Percentiles rank a stretch among this genome's conserved stretches.
Evolutionary conservation across 2,329 filamentous ascomycete genomes (phyloP).

Genomic region (Diaporthe amygdali): DNA sequence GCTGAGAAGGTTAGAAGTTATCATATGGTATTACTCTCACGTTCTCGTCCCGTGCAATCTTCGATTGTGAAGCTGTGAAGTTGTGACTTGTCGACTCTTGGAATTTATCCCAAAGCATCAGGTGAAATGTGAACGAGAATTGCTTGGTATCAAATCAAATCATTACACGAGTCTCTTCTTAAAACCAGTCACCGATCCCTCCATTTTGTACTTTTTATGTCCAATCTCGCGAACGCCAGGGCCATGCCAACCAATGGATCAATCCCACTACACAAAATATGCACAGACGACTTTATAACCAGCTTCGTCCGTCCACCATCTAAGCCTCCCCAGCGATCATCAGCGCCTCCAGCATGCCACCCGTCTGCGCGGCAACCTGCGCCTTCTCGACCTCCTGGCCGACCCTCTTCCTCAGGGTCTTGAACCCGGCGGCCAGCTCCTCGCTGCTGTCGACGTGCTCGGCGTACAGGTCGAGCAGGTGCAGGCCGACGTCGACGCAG

Average conservation of each 20-base stretch:
- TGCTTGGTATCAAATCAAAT: constrained; percentile 23
- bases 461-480: constrained; percentile 86
- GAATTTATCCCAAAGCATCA: background rate
- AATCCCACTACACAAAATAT: background rate
- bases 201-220: background rate
- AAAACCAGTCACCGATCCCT: background rate
- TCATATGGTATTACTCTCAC: background rate
- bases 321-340: constrained; percentile 48
- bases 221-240: constrained; percentile 21
- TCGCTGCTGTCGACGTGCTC: constrained; percentile 76
- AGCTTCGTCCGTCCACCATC: background rate
- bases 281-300: background rate
- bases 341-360: constrained; percentile 82
- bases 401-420: constrained; percentile 72
- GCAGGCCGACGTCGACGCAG: constrained; percentile 81
- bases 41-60: background rate
- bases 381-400: constrained; percentile 80
- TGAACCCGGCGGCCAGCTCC: constrained; percentile 74
- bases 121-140: background rate
- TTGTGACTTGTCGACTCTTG: background rate
- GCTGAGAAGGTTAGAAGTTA: background rate
- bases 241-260: constrained; percentile 20
- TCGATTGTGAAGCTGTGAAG: background rate
- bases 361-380: constrained; percentile 80
- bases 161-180: background rate